Percentiles rank a stretch among this genome's conserved stretches.
phyloP scores from a whole-genome alignment of 163 green algal species.

The Picocystis sp. region DNA sequence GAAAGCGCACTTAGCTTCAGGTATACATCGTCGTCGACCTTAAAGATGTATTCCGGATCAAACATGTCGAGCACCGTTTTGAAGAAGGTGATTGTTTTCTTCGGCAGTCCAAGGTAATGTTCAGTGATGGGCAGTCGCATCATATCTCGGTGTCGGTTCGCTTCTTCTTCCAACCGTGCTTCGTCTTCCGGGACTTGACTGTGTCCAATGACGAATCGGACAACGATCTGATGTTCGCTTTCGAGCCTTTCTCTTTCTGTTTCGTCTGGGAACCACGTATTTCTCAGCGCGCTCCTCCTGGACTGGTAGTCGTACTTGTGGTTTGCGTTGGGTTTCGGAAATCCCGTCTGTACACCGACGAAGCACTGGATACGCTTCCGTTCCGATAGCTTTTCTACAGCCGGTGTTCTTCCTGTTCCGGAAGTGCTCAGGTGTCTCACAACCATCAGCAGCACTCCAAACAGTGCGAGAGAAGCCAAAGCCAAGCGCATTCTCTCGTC shows the following conservation, averaged over 20 bases:
- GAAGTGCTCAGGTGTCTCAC: too few species aligned
- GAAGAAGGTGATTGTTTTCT: constrained; percentile 27
- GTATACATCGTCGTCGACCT: constrained; percentile 52
- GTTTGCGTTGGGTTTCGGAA: constrained; percentile 13
- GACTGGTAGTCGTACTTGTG: constrained; percentile 35
- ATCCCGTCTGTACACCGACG: constrained; percentile 29
- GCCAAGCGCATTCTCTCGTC: too few species aligned
- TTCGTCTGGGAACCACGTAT: constrained; percentile 31
- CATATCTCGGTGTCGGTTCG: too few species aligned
- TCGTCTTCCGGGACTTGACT: too few species aligned
- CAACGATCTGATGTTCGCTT: constrained; percentile 18
- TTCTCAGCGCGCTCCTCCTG: constrained; percentile 19
- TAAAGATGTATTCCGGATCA: constrained; percentile 35
- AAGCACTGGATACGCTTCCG: too few species aligned
- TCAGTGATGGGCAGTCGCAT: too few species aligned
- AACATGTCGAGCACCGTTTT: constrained; percentile 12
- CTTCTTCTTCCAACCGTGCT: too few species aligned
- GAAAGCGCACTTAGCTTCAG: constrained; percentile 27
- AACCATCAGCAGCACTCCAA: too few species aligned
- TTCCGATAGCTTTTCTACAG: too few species aligned
- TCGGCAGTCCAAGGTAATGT: too few species aligned
- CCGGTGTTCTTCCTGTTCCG: too few species aligned
- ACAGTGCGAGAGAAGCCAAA: too few species aligned
- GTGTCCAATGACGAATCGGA: constrained; percentile 40
- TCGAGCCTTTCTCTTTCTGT: constrained; percentile 19